Evolutionary conservation across 768 basidiomycete species (phyloP).

Genomic region (Austroboletus festivus): DNA sequence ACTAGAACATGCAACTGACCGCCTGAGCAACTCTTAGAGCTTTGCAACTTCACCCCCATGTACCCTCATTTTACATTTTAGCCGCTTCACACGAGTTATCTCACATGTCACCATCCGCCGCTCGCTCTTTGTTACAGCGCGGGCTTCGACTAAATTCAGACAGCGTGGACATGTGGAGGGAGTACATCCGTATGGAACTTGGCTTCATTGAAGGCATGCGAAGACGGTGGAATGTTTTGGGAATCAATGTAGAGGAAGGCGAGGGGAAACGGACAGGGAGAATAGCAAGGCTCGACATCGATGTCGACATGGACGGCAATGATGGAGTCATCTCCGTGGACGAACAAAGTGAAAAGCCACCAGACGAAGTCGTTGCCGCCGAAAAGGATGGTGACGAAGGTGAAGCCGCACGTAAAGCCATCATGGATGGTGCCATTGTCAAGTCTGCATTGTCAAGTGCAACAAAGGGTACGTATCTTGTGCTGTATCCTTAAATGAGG

Average conservation of each 20-base stretch:
- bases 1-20: constrained; percentile 4
- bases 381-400: constrained; percentile 44
- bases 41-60: constrained; percentile 80
- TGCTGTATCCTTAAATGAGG: constrained; percentile 12
- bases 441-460: constrained; percentile 75
- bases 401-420: constrained; percentile 56
- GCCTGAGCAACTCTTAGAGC: constrained; percentile 48
- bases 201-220: constrained; percentile 79
- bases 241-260: constrained; percentile 44
- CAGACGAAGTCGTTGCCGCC: constrained; percentile 28
- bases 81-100: constrained; percentile 82
- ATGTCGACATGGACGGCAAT: constrained; percentile 19
- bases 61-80: constrained; percentile 75
- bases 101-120: constrained; percentile 69
- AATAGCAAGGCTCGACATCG: constrained; percentile 27
- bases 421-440: constrained; percentile 79
- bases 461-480: constrained; percentile 54
- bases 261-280: constrained; percentile 12
- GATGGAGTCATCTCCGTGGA: constrained; percentile 17
- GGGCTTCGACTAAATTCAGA: constrained; percentile 77
- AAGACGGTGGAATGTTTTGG: constrained; percentile 76
- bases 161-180: constrained; percentile 77
- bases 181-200: constrained; percentile 89
- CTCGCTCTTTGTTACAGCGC: constrained; percentile 79
- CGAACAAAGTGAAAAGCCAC: constrained; percentile 21